Evolutionary conservation across 2,329 filamentous ascomycete species (phyloP), one percentile per base, ranked within the genome.

Genomic region (Boeremia exigua): DNA sequence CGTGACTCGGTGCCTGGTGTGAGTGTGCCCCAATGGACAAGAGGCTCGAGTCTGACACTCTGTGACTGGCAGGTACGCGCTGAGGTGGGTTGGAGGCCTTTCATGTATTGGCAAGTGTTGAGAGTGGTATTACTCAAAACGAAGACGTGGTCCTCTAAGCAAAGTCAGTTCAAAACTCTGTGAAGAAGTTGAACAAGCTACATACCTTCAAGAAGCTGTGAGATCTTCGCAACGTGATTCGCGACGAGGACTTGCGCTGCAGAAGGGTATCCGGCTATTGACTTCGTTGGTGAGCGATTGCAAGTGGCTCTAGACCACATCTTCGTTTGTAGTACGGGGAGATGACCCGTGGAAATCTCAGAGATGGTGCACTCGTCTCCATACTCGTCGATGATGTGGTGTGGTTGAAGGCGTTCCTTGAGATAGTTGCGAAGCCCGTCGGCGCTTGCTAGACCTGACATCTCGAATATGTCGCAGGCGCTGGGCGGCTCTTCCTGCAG

Each of bases 1-100:
- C 27, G 46, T 28, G 19, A 40, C 15, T 14, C 23, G 5, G 11
- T 27, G 1, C 25, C 47, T 12, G 42, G 47, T 1, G 25, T 43
- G 25, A 51, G 25, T 15, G 53, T 56, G 5, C 53, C 53, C 53
- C 53, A 56, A n/a, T 56, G 42, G 8, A 56, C 27, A 2, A 56
- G 37, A 27, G 53, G 43, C 32, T 51, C 53, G 8, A 56, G n/a
- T 8, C 15, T 33, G 27, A 56, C 12, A 9, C 23, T 34, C 8
- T 14, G 17, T 2, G 53, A 43, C 1, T 28, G 17, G 15, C 47
- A 56, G 6, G 12, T 4, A 11, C 25, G 47, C 9, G 17, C 3
- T 14, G 12, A 2, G 1, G 25, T 37, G 14, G 6, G 17, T 3
- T 28, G 42, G 4, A 28, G 4, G 9, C 30, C 42, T 5, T 39